These are phyloP conservation scores for Irpex rosettiformis DNA, from an alignment of 1,284 basidiomycete genomes.

Conservation along the genomic window DNA sequence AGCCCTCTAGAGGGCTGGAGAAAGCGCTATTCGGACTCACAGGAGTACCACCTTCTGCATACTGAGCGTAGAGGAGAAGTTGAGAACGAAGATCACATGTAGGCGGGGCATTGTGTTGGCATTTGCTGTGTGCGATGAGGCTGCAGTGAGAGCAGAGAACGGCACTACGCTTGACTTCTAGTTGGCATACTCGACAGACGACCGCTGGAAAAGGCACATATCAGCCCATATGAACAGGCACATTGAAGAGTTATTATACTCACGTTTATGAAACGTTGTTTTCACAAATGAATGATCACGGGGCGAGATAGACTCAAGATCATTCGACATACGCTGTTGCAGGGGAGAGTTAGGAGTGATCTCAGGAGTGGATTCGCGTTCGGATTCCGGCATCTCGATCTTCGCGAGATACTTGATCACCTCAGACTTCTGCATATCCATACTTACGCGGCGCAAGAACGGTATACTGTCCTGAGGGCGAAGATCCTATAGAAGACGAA, in stretches of 20 bases:
- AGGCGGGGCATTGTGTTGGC: constrained; percentile 68
- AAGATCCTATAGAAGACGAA: constrained; percentile 53
- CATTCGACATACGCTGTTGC: constrained; percentile 35
- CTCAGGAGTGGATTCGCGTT: constrained; percentile 36
- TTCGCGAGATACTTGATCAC: constrained; percentile 48
- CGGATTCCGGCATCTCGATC: constrained; percentile 48
- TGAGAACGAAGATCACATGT: constrained; percentile 84
- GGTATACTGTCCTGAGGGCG: constrained; percentile 92
- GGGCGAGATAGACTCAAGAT: constrained; percentile 46
- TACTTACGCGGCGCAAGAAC: constrained; percentile 86
- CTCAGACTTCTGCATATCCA: constrained; percentile 75
- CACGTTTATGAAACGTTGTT: constrained; percentile 90
- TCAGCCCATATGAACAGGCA: constrained; percentile 15
- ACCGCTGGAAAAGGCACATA: constrained; percentile 60
- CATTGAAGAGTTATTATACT: constrained; percentile 29
- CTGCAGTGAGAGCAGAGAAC: constrained; percentile 89
- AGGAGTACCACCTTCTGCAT: constrained; percentile 62
- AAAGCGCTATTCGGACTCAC: constrained; percentile 39
- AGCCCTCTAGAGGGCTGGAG: constrained; percentile 44
- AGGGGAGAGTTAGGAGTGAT: constrained; percentile 24
- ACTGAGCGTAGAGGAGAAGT: constrained; percentile 66
- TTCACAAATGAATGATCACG: constrained; percentile 85
- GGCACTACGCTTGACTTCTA: constrained; percentile 81
- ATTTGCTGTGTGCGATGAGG: constrained; percentile 83
- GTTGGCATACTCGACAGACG: constrained; percentile 80